Evolutionary conservation across 2,329 filamentous ascomycete species (phyloP).

Genomic region (Scleromitrula shiraiana): DNA sequence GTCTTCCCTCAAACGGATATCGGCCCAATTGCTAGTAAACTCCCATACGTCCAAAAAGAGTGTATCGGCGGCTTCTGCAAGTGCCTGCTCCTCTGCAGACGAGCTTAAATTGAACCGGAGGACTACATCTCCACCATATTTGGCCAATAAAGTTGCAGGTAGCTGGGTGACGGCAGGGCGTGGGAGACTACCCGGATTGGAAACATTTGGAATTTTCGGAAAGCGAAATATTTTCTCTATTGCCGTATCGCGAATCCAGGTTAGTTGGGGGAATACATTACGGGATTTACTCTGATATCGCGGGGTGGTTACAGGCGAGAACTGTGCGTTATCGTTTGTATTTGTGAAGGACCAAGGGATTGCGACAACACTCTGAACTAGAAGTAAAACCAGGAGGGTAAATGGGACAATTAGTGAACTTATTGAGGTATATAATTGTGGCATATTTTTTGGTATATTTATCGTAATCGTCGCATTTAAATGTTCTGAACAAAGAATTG

Average conservation of each 20-base stretch:
- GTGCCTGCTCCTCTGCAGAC: slow-evolving; percentile 56
- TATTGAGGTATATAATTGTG: slow-evolving; percentile 43
- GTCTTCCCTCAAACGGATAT: slow-evolving; percentile 70
- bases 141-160: slow-evolving; percentile 30
- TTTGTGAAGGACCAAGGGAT: slow-evolving; percentile 21
- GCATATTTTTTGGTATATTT: no score
- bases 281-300: slow-evolving; percentile 11
- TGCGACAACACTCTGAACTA: slow-evolving; percentile 13
- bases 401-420: slow-evolving; percentile 9
- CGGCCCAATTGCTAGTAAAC: slow-evolving; percentile 71
- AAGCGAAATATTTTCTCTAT: slow-evolving; percentile 44
- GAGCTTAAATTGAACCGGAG: slow-evolving; percentile 76
- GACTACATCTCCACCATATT: slow-evolving; percentile 77
- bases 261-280: slow-evolving; percentile 39
- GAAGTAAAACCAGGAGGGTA: slow-evolving; percentile 11
- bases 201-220: slow-evolving; percentile 20
- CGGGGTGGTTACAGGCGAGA: slow-evolving; percentile 9
- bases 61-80: slow-evolving; percentile 64
- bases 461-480: no score
- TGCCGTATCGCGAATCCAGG: slow-evolving; percentile 42
- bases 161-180: slow-evolving; percentile 27
- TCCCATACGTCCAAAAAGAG: slow-evolving; percentile 90
- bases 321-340: slow-evolving; percentile 10
- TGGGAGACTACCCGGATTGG: slow-evolving; percentile 12
- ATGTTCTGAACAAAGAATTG: background rate